A percentile compares a stretch with the other conserved stretches of the same genome.
phyloP scores from a whole-genome alignment of 2,329 filamentous ascomycete genomes.

The Westerdykella aurantiaca region DNA sequence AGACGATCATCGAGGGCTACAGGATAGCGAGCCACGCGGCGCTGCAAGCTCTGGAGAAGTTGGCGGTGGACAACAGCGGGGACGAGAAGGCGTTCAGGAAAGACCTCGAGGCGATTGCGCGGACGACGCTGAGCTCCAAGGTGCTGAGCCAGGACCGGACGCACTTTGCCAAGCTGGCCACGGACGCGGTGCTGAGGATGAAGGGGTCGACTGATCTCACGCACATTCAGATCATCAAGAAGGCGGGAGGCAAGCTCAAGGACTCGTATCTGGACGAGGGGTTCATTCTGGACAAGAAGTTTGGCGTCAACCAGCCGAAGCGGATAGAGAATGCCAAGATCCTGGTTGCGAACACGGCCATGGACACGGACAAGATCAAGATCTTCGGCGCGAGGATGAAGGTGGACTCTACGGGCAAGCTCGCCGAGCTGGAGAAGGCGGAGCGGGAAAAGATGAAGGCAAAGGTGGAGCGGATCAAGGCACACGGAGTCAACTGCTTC shows the following conservation, averaged over 20 bases:
- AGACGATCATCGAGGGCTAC: constrained; percentile 99
- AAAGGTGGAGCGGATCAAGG: constrained; percentile 98
- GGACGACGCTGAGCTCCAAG: constrained; percentile 95
- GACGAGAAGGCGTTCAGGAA: constrained; percentile 78
- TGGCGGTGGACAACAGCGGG: constrained; percentile 84
- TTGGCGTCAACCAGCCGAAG: constrained; percentile 98
- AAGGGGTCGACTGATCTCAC: constrained; percentile 88
- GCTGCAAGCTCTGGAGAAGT: constrained; percentile 73
- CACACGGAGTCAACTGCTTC: constrained; percentile 99
- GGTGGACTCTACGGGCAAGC: constrained; percentile 90
- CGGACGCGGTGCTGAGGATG: constrained; percentile 84
- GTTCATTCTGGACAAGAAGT: constrained; percentile 98
- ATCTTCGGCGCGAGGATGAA: constrained; percentile 97
- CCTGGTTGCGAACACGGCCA: constrained; percentile 92
- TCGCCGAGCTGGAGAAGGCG: constrained; percentile 96
- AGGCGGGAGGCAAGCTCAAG: constrained; percentile 92
- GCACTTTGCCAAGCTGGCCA: constrained; percentile 84
- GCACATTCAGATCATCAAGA: constrained; percentile 99
- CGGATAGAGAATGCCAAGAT: constrained; percentile 97
- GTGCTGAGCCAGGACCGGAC: constrained; percentile 89
- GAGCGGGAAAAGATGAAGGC: constrained; percentile 99
- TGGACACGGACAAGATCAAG: constrained; percentile 99
- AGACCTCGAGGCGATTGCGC: constrained; percentile 83
- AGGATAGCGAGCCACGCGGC: constrained; percentile 92
- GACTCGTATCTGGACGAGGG: constrained; percentile 97